Evolutionary conservation across 192 early-diverging fungal species (phyloP).

Genomic region (Coemansia sp.): DNA sequence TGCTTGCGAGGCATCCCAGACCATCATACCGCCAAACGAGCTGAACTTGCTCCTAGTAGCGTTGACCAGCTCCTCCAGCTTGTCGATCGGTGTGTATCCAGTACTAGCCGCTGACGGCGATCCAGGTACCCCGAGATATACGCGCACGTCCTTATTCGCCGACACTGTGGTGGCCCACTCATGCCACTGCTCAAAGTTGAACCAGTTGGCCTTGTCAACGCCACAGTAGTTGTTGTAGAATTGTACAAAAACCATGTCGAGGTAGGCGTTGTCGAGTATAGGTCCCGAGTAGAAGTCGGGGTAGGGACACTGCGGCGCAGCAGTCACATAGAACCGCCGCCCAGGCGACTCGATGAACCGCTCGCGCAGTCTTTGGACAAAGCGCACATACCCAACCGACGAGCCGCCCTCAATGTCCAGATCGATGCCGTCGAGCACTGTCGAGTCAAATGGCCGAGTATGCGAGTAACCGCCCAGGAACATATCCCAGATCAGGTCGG

Average conservation of each 20-base stretch:
- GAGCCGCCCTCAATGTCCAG: slow-evolving; percentile 71
- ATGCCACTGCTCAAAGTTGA: slow-evolving; percentile 77
- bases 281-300: slow-evolving; percentile 67
- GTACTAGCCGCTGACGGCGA: slow-evolving; percentile 58
- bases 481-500: slow-evolving; percentile 73
- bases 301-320: slow-evolving; percentile 75
- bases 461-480: slow-evolving; percentile 68
- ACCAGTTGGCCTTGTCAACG: slow-evolving; percentile 57
- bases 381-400: slow-evolving; percentile 60
- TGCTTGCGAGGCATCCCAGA: slow-evolving; percentile 75
- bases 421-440: slow-evolving; percentile 73
- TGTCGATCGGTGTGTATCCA: slow-evolving; percentile 58
- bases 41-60: slow-evolving; percentile 54
- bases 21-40: slow-evolving; percentile 71
- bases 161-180: slow-evolving; percentile 63
- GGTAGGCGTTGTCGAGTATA: slow-evolving; percentile 61
- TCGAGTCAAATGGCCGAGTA: slow-evolving; percentile 69
- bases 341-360: slow-evolving; percentile 51
- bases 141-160: slow-evolving; percentile 62
- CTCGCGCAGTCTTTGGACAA: slow-evolving; percentile 61
- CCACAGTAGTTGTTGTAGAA: slow-evolving; percentile 85
- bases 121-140: slow-evolving; percentile 68
- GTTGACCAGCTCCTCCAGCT: slow-evolving; percentile 58
- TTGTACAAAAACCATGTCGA: slow-evolving; percentile 76
- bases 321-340: slow-evolving; percentile 62